These are phyloP conservation scores for Phytophthora nicotianae DNA, from an alignment of 352 stramenopile species.

Conservation along the genomic window DNA sequence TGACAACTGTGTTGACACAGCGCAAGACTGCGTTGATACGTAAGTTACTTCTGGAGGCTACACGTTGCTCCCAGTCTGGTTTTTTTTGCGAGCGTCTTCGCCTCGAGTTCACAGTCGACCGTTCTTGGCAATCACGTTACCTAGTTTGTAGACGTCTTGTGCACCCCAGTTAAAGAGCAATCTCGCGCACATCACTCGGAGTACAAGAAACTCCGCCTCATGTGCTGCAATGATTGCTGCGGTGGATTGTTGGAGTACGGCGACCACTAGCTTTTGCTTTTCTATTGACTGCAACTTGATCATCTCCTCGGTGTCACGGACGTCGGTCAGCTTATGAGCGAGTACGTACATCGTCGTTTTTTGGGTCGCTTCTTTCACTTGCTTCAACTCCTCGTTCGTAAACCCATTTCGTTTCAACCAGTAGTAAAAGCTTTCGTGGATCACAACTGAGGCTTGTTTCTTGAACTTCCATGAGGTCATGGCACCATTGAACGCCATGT, in stretches of 20 bases:
- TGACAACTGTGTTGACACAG: slow-evolving; percentile 12
- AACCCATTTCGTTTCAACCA: slow-evolving; percentile 13
- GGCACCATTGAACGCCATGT: background rate
- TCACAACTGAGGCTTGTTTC: slow-evolving; percentile 5
- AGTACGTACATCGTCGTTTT: slow-evolving; percentile 2
- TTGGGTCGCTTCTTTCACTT: slow-evolving; percentile 4
- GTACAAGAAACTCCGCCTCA: background rate
- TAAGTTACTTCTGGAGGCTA: slow-evolving; percentile 9
- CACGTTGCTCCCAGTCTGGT: slow-evolving; percentile 13
- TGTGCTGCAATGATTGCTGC: background rate
- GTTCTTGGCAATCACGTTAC: slow-evolving; percentile 13
- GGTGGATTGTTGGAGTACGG: slow-evolving; percentile 9
- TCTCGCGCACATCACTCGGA: background rate
- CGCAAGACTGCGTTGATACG: slow-evolving; percentile 13
- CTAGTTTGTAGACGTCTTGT: slow-evolving; percentile 5
- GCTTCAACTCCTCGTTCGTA: slow-evolving; percentile 6
- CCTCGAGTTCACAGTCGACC: slow-evolving; percentile 11
- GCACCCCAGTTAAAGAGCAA: slow-evolving; percentile 9
- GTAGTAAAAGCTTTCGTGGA: slow-evolving; percentile 8
- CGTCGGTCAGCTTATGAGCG: slow-evolving; percentile 8
- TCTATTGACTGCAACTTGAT: slow-evolving; percentile 20
- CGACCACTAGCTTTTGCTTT: slow-evolving; percentile 16
- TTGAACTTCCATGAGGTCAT: background rate
- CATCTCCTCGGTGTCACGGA: slow-evolving; percentile 4
- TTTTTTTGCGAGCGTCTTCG: slow-evolving; percentile 16